Evolutionary conservation across 192 early-diverging fungal species (phyloP).

Genomic region (Endogone sp.): DNA sequence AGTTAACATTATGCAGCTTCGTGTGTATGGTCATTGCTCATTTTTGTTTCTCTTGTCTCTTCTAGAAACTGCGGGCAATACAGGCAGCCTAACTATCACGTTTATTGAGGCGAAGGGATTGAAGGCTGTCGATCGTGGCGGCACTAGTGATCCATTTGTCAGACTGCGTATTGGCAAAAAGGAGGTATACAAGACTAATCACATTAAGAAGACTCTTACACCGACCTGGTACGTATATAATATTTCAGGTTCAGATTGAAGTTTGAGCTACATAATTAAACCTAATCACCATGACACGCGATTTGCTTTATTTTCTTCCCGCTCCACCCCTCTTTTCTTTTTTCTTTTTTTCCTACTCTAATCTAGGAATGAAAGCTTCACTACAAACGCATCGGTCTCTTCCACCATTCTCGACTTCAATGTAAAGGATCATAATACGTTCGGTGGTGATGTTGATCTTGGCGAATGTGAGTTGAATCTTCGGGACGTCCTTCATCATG

Average conservation of each 20-base stretch:
- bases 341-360: too few species aligned
- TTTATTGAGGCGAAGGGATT: constrained; percentile 44
- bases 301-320: too few species aligned
- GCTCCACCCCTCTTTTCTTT: too few species aligned
- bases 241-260: too few species aligned
- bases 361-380: constrained; percentile 28
- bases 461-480: constrained; percentile 58
- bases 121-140: constrained; percentile 40
- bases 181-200: constrained; percentile 59
- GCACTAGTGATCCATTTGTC: constrained; percentile 69
- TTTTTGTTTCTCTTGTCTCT: too few species aligned
- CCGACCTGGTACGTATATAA: constrained; percentile 56
- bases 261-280: too few species aligned
- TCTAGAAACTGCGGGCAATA: constrained; percentile 20
- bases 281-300: too few species aligned
- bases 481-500: constrained; percentile 37
- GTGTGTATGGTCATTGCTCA: too few species aligned
- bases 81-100: constrained; percentile 33
- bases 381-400: constrained; percentile 12
- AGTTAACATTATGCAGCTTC: too few species aligned
- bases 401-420: constrained; percentile 48
- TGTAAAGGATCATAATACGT: constrained; percentile 67
- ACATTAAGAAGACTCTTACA: constrained; percentile 64
- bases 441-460: constrained; percentile 58
- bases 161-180: constrained; percentile 56